A percentile compares a stretch with the other conserved stretches of the same genome.
phyloP scores from a whole-genome alignment of 306 rosid genomes.

The Morella rubra region DNA sequence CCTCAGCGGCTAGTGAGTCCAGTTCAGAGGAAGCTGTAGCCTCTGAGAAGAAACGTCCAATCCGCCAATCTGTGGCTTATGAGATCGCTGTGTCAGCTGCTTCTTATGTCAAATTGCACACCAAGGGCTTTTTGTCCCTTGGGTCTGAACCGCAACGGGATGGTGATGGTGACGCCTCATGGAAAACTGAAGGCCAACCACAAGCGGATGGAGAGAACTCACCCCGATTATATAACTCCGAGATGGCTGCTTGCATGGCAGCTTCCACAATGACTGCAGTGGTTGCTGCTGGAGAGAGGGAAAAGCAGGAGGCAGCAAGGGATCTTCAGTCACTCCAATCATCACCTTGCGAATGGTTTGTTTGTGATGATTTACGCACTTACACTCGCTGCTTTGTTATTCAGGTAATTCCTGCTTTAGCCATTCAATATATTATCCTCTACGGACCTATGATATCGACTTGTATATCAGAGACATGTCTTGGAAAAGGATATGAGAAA shows the following conservation, averaged over 20 bases:
- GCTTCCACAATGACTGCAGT: slow-evolving; percentile 90
- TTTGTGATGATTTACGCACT: slow-evolving; percentile 73
- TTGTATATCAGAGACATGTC: neutral
- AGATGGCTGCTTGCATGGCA: slow-evolving; percentile 79
- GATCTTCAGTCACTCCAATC: slow-evolving; percentile 82
- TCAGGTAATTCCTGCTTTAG: slow-evolving; percentile 56
- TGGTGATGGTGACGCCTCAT: slow-evolving; percentile 24
- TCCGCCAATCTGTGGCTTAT: slow-evolving; percentile 56
- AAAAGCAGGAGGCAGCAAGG: slow-evolving; percentile 75
- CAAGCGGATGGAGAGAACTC: slow-evolving; percentile 39
- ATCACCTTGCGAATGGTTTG: slow-evolving; percentile 96
- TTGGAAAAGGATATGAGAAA: neutral
- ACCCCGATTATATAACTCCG: slow-evolving; percentile 52
- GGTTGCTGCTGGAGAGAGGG: slow-evolving; percentile 84
- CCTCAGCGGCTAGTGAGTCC: slow-evolving; percentile 26
- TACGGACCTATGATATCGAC: neutral
- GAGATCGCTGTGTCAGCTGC: slow-evolving; percentile 90
- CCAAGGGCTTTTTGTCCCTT: slow-evolving; percentile 45
- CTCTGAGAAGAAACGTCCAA: slow-evolving; percentile 37
- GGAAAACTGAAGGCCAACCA: slow-evolving; percentile 18
- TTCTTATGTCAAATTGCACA: slow-evolving; percentile 61
- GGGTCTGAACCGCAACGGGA: slow-evolving; percentile 37
- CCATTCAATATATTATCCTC: neutral
- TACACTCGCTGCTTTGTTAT: slow-evolving; percentile 80
- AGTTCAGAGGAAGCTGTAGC: slow-evolving; percentile 30